phyloP scores from a whole-genome alignment of 2,329 filamentous ascomycete genomes.

The Colletotrichum gigasporum region DNA sequence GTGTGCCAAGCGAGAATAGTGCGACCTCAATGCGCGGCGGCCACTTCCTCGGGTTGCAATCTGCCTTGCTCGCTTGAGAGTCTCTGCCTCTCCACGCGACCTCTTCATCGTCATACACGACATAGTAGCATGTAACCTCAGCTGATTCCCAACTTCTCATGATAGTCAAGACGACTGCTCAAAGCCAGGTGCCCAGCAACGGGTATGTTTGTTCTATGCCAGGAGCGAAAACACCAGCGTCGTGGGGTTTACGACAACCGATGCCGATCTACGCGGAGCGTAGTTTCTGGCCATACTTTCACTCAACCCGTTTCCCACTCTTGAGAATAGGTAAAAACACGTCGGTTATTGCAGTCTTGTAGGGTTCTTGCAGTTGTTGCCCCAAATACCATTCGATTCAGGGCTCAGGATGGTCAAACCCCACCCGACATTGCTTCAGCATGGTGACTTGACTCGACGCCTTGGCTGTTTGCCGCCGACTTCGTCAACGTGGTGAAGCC shows the following conservation, averaged over 20 bases:
- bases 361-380: no score
- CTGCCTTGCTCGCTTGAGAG: no score
- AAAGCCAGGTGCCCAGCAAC: conserved; percentile 35
- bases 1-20: neutral
- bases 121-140: conserved; percentile 34
- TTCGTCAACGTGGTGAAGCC: no score
- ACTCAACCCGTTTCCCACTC: neutral
- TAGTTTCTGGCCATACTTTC: conserved; percentile 24
- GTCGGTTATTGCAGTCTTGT: no score
- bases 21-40: neutral
- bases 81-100: no score
- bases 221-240: conserved; percentile 33
- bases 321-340: no score
- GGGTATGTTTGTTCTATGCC: conserved; percentile 33
- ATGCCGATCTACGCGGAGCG: conserved; percentile 30
- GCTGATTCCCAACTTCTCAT: conserved; percentile 35
- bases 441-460: no score
- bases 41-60: neutral
- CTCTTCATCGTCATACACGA: no score
- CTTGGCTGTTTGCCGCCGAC: no score
- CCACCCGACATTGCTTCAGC: no score
- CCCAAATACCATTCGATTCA: no score
- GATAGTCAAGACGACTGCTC: conserved; percentile 35
- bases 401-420: no score
- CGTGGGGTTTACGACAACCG: conserved; percentile 13